Evolutionary conservation across 805 yeast genomes (phyloP).

Genomic region (Candida tammaniensis): DNA sequence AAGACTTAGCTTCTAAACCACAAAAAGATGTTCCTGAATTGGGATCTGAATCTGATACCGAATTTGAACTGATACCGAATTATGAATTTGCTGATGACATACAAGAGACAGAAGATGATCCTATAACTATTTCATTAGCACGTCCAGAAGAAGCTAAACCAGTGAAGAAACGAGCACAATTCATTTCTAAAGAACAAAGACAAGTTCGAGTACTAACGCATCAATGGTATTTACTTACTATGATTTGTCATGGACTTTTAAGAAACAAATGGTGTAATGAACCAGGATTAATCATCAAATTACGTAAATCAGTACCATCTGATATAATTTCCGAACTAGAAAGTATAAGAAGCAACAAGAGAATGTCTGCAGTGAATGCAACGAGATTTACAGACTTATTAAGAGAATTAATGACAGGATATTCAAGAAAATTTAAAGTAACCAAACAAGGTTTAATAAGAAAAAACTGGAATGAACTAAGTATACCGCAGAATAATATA

Average conservation of each 20-base stretch:
- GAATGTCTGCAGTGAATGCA: constrained; percentile 41
- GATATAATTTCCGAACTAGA: constrained; percentile 10
- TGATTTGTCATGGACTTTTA: constrained; percentile 64
- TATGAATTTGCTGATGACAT: background rate
- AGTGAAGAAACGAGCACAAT: constrained; percentile 24
- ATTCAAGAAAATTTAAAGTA: constrained; percentile 55
- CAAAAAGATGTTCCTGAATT: background rate
- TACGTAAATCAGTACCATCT: constrained; percentile 49
- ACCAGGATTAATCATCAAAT: constrained; percentile 30
- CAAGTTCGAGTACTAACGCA: constrained; percentile 53
- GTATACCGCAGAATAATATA: constrained; percentile 19
- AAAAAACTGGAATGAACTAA: constrained; percentile 33
- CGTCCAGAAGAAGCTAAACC: constrained; percentile 14
- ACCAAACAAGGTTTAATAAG: constrained; percentile 36
- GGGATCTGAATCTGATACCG: too few relatives aligned
- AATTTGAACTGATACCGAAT: too few relatives aligned
- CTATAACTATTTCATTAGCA: constrained; percentile 4
- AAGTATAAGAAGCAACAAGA: constrained; percentile 8
- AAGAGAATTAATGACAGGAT: constrained; percentile 60
- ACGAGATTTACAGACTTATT: constrained; percentile 75
- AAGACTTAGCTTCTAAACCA: background rate
- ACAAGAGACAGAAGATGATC: constrained; percentile 2
- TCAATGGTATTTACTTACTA: constrained; percentile 51
- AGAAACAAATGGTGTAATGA: constrained; percentile 77
- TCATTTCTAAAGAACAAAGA: constrained; percentile 57